Percentiles rank a stretch among this genome's conserved stretches.
These are phyloP conservation scores for Globisporangium ultimum DNA, from an alignment of 352 stramenopile species.

Conservation along the genomic window DNA sequence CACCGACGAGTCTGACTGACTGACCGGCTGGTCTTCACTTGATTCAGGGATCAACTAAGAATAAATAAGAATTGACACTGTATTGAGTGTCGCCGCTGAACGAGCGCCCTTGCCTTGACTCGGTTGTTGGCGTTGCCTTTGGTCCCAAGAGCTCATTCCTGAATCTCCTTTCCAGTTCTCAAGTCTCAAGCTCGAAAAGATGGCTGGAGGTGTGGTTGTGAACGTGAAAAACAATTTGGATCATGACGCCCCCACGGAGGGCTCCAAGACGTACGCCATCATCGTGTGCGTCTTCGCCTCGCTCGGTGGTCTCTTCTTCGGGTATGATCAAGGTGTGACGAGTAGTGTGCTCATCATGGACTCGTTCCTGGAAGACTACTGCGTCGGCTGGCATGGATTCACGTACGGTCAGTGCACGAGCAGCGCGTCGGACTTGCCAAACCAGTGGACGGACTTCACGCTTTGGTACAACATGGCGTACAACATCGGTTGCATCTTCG, in stretches of 20 bases:
- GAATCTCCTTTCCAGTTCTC: neutral
- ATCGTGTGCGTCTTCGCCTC: too few species aligned
- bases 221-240: too few species aligned
- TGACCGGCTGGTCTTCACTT: too few species aligned
- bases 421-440: slow-evolving; percentile 13
- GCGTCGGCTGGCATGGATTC: slow-evolving; percentile 18
- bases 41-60: too few species aligned
- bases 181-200: neutral
- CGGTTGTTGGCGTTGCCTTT: neutral
- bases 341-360: too few species aligned
- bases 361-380: slow-evolving; percentile 22
- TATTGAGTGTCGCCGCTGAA: neutral
- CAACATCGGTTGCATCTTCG: too few species aligned
- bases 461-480: slow-evolving; percentile 40
- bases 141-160: neutral
- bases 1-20: neutral
- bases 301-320: too few species aligned
- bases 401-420: slow-evolving; percentile 23
- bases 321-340: too few species aligned
- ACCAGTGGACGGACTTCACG: slow-evolving; percentile 24
- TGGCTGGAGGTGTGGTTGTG: neutral
- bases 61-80: too few species aligned
- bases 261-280: too few species aligned
- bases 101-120: neutral
- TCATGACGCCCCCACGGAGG: too few species aligned